Evolutionary conservation across 495 filamentous ascomycete genomes (phyloP).

Genomic region (Durotheca rogersii): DNA sequence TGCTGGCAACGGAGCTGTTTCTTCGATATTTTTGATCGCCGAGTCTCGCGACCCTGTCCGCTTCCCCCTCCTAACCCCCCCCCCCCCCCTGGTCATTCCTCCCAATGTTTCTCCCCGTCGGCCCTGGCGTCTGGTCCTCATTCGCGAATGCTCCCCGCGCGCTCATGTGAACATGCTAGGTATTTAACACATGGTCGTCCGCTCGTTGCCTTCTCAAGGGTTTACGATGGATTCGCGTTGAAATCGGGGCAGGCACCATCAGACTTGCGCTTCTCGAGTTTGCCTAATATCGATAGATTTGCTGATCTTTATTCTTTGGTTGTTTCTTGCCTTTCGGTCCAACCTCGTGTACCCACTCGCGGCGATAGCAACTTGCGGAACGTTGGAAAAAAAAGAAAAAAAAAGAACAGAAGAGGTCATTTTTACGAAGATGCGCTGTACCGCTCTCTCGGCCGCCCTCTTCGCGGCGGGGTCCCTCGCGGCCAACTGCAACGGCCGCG

Average conservation of each 20-base stretch:
- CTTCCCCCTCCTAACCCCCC: too few species aligned
- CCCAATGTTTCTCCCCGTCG: slow-evolving; percentile 6
- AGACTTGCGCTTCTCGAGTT: too few species aligned
- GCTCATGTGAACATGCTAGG: too few species aligned
- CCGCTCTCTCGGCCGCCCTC: slow-evolving; percentile 21
- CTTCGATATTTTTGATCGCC: slow-evolving; percentile 7
- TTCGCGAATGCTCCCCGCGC: too few species aligned
- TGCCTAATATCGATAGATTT: slow-evolving; percentile 7
- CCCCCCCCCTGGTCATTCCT: slow-evolving; percentile 29
- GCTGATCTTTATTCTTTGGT: slow-evolving; percentile 9
- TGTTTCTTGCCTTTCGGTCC: neutral
- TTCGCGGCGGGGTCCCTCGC: slow-evolving; percentile 24
- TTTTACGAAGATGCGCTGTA: slow-evolving; percentile 31
- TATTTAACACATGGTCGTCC: too few species aligned
- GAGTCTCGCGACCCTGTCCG: slow-evolving; percentile 19
- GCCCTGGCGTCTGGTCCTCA: slow-evolving; percentile 16
- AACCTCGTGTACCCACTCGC: neutral
- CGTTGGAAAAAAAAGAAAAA: neutral
- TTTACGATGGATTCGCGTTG: slow-evolving; percentile 12
- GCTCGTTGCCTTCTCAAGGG: neutral
- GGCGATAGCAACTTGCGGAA: neutral
- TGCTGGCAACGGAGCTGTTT: slow-evolving; percentile 15
- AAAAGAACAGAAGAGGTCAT: too few species aligned
- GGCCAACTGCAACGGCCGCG: slow-evolving; percentile 68
- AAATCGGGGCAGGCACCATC: neutral